phyloP scores from a whole-genome alignment of 2,329 filamentous ascomycete species.

The Aspergillus novoparasiticus region DNA sequence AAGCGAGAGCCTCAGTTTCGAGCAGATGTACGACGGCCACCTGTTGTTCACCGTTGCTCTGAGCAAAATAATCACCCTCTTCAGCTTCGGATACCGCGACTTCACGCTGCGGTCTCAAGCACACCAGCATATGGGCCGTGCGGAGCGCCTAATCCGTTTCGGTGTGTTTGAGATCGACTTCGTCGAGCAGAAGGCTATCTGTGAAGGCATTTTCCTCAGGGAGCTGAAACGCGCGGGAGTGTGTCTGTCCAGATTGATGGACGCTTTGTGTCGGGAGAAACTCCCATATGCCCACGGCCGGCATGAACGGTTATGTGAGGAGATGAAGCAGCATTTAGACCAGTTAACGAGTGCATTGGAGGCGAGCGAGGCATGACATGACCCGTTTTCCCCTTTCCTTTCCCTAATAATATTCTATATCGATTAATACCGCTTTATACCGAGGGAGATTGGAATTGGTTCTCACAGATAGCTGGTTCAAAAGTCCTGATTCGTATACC shows the following conservation, averaged over 20 bases:
- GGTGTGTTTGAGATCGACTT: slow-evolving; percentile 16
- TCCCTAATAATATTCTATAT: neutral
- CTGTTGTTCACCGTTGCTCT: slow-evolving; percentile 19
- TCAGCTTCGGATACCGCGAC: slow-evolving; percentile 14
- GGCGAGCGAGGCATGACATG: neutral
- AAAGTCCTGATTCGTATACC: neutral
- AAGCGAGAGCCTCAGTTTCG: slow-evolving; percentile 7
- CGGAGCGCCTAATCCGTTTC: slow-evolving; percentile 13
- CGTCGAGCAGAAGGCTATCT: slow-evolving; percentile 16
- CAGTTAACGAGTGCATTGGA: slow-evolving; percentile 10
- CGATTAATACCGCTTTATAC: neutral
- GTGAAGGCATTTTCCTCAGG: slow-evolving; percentile 10
- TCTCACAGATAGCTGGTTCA: neutral
- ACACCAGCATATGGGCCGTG: slow-evolving; percentile 2
- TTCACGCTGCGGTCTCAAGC: slow-evolving; percentile 10
- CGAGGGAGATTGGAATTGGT: neutral
- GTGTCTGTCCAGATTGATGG: slow-evolving; percentile 13
- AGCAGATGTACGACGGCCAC: slow-evolving; percentile 11
- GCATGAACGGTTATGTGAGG: slow-evolving; percentile 16
- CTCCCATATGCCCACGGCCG: slow-evolving; percentile 2
- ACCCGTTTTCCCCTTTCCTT: neutral
- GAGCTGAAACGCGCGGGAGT: slow-evolving; percentile 16
- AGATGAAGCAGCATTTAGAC: slow-evolving; percentile 16
- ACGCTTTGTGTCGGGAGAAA: slow-evolving; percentile 8
- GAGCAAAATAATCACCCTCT: slow-evolving; percentile 15